These are phyloP conservation scores for Chaetoscypha palmicola DNA, from an alignment of 2,329 filamentous ascomycete genomes.

Conservation along the genomic window DNA sequence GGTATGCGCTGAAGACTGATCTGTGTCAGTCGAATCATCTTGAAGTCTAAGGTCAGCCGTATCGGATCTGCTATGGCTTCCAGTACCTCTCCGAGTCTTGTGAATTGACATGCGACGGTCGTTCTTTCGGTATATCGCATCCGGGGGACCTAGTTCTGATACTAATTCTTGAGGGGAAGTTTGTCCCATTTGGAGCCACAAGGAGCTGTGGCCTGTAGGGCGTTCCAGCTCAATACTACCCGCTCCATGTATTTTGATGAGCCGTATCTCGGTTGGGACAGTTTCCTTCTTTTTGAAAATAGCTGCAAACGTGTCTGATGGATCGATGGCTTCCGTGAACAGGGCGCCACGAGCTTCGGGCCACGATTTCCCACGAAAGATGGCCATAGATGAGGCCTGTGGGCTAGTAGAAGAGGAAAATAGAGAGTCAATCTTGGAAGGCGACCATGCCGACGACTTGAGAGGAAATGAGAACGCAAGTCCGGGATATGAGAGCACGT, in stretches of 20 bases:
- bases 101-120: conserved; percentile 87
- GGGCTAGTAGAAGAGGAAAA: conserved; percentile 72
- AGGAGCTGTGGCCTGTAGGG: conserved; percentile 57
- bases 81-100: conserved; percentile 50
- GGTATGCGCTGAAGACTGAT: conserved; percentile 67
- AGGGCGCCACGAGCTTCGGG: conserved; percentile 69
- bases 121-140: conserved; percentile 88
- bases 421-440: conserved; percentile 71
- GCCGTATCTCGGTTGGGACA: conserved; percentile 82
- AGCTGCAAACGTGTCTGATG: conserved; percentile 64
- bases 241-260: conserved; percentile 69
- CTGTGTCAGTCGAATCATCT: conserved; percentile 62
- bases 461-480: conserved; percentile 89
- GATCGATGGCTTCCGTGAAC: conserved; percentile 68
- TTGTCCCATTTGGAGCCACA: conserved; percentile 71
- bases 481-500: conserved; percentile 89
- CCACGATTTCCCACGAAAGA: conserved; percentile 90
- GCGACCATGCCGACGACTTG: conserved; percentile 65
- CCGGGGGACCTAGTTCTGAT: conserved; percentile 83
- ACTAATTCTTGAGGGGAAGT: conserved; percentile 90
- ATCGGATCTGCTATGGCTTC: conserved; percentile 42
- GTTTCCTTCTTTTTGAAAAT: conserved; percentile 67
- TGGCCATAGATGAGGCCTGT: conserved; percentile 76
- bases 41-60: conserved; percentile 28
- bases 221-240: conserved; percentile 73